A percentile compares a stretch with the other conserved stretches of the same genome.
phyloP scores from a whole-genome alignment of 768 basidiomycete genomes.

The Leccinellum rugosiceps region DNA sequence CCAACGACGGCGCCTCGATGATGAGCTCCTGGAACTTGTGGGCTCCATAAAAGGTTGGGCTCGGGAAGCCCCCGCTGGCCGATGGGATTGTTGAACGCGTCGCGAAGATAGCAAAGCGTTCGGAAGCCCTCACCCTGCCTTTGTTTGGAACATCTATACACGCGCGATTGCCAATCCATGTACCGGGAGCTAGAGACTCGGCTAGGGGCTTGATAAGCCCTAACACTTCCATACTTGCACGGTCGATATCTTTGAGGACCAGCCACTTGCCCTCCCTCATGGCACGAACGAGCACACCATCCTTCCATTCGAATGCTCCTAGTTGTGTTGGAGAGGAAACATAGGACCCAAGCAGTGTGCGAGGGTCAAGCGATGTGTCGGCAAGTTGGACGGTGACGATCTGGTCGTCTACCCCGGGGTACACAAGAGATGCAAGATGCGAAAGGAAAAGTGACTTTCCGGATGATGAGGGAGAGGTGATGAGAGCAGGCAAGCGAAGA shows the following conservation, averaged over 20 bases:
- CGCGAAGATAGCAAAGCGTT: constrained; percentile 84
- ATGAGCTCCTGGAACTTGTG: constrained; percentile 79
- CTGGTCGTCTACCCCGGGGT: constrained; percentile 59
- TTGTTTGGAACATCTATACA: constrained; percentile 70
- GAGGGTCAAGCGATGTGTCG: constrained; percentile 93
- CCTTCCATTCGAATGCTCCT: constrained; percentile 94
- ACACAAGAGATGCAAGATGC: constrained; percentile 67
- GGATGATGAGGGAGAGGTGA: constrained; percentile 83
- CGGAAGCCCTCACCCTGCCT: constrained; percentile 69
- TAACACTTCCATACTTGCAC: constrained; percentile 85
- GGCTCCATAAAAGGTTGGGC: constrained; percentile 75
- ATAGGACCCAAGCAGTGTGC: constrained; percentile 90
- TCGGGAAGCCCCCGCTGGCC: constrained; percentile 45
- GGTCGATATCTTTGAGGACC: constrained; percentile 89
- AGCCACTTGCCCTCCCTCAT: constrained; percentile 92
- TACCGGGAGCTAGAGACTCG: constrained; percentile 64
- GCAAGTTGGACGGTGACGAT: constrained; percentile 87
- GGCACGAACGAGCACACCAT: constrained; percentile 87
- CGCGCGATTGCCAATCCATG: constrained; percentile 74
- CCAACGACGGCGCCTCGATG: constrained; percentile 54
- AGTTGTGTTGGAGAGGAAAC: constrained; percentile 79
- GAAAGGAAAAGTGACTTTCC: constrained; percentile 82
- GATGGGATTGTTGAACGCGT: constrained; percentile 68
- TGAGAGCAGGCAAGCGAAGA: constrained; percentile 69
- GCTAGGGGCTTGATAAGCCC: constrained; percentile 82